Evolutionary conservation across 1,139 yeast genomes (phyloP).

Genomic region (Kodamaea derodonti): DNA sequence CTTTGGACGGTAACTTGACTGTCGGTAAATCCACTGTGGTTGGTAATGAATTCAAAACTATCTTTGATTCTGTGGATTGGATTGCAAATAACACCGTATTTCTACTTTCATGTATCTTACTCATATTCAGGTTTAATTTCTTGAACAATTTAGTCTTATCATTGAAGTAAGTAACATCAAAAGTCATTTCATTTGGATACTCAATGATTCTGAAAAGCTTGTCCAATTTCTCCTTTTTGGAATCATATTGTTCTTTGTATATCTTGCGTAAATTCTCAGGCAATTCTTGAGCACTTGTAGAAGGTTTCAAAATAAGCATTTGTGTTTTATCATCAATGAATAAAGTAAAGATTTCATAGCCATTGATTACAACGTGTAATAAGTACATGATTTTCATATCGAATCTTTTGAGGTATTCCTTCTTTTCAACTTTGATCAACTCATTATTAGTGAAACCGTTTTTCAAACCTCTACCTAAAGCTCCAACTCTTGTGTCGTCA

Average conservation of each 20-base stretch:
- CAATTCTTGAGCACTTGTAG: conserved; percentile 63
- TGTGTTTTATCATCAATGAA: conserved; percentile 50
- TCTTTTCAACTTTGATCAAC: conserved; percentile 42
- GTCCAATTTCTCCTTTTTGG: conserved; percentile 45
- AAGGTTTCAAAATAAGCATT: conserved; percentile 67
- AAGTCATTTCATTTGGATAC: conserved; percentile 48
- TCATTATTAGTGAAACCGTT: conserved; percentile 74
- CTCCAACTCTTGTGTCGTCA: conserved; percentile 67
- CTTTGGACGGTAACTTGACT: conserved; percentile 54
- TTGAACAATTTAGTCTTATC: conserved; percentile 50
- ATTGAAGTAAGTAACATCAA: conserved; percentile 50
- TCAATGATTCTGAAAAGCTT: conserved; percentile 44
- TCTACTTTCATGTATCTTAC: conserved; percentile 62
- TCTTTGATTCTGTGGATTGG: conserved; percentile 65
- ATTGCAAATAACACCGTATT: conserved; percentile 63
- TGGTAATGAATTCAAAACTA: conserved; percentile 39
- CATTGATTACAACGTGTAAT: conserved; percentile 69
- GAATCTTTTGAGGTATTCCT: conserved; percentile 48
- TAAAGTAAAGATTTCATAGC: conserved; percentile 70
- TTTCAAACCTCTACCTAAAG: conserved; percentile 83
- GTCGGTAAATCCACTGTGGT: conserved; percentile 60
- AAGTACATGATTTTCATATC: conserved; percentile 63
- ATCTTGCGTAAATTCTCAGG: conserved; percentile 45
- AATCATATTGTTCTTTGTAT: conserved; percentile 49
- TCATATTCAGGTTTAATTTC: conserved; percentile 50